A percentile compares a stretch with the other conserved stretches of the same genome.
phyloP scores from a whole-genome alignment of 192 early-diverging fungal species.

The Phycomyces blakesleeanus region DNA sequence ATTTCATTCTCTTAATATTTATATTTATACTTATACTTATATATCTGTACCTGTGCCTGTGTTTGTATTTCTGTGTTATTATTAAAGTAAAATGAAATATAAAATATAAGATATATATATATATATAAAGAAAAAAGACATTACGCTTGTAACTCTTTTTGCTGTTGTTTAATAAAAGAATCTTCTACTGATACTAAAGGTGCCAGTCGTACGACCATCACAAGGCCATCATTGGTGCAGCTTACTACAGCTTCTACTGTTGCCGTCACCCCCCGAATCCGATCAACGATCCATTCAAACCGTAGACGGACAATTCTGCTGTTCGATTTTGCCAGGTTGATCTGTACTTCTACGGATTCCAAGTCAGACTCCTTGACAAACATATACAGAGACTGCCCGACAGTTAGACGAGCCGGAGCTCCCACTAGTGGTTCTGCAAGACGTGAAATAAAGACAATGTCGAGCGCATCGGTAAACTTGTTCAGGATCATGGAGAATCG shows the following conservation, averaged over 20 bases:
- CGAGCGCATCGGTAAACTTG: slow-evolving; percentile 11
- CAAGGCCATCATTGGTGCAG: slow-evolving; percentile 16
- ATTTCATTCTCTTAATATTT: too few species aligned
- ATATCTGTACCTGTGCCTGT: neutral
- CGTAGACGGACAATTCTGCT: slow-evolving; percentile 12
- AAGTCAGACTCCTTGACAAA: slow-evolving; percentile 7
- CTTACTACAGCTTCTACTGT: slow-evolving; percentile 18
- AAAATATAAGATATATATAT: too few species aligned
- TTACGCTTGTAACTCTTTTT: neutral
- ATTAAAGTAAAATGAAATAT: neutral
- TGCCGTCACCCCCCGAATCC: neutral
- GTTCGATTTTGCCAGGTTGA: slow-evolving; percentile 8
- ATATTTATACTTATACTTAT: too few species aligned
- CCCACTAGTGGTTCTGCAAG: neutral
- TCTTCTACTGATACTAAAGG: slow-evolving; percentile 1
- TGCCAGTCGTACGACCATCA: slow-evolving; percentile 19
- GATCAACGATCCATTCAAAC: slow-evolving; percentile 24
- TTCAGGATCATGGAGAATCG: slow-evolving; percentile 23
- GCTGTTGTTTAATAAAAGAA: neutral
- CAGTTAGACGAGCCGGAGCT: neutral
- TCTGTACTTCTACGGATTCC: neutral
- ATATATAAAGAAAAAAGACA: too few species aligned
- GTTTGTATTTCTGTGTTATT: neutral
- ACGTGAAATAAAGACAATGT: slow-evolving; percentile 3
- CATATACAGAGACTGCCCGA: slow-evolving; percentile 11